These are phyloP conservation scores for Penicillium sclerotigenum DNA, from an alignment of 2,329 filamentous ascomycete species.

Conservation along the genomic window DNA sequence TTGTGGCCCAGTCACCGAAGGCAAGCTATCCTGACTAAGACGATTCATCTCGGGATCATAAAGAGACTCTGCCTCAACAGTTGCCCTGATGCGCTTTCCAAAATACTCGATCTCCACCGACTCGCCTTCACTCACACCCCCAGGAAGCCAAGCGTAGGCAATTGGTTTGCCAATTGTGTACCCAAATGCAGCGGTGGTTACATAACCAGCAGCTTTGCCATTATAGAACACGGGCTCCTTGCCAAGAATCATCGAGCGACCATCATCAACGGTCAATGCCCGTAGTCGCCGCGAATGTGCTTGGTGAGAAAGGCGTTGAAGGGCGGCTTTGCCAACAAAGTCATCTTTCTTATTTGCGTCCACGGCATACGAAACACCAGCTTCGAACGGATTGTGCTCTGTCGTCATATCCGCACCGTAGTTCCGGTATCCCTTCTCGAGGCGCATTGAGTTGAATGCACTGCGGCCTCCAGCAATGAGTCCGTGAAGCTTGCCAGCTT, in stretches of 20 bases:
- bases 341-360: conserved; percentile 34
- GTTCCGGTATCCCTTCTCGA: conserved; percentile 59
- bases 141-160: conserved; percentile 58
- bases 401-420: conserved; percentile 59
- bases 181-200: conserved; percentile 60
- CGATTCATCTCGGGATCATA: conserved; percentile 45
- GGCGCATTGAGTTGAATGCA: conserved; percentile 57
- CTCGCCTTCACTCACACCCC: conserved; percentile 46
- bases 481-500: conserved; percentile 54
- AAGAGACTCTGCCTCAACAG: conserved; percentile 52
- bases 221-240: conserved; percentile 60
- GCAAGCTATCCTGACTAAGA: conserved; percentile 25
- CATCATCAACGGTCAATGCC: conserved; percentile 56
- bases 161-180: conserved; percentile 59
- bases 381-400: conserved; percentile 60
- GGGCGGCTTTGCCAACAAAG: conserved; percentile 53
- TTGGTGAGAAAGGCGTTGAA: conserved; percentile 44
- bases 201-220: conserved; percentile 52
- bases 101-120: conserved; percentile 62
- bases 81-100: conserved; percentile 53
- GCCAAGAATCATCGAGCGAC: conserved; percentile 56
- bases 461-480: conserved; percentile 57
- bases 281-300: conserved; percentile 40
- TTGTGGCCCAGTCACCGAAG: conserved; percentile 4
- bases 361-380: conserved; percentile 54